Base-by-base conservation (phyloP, 2,329 filamentous ascomycete species). In the Alternaria angustiovoidea region DNA sequence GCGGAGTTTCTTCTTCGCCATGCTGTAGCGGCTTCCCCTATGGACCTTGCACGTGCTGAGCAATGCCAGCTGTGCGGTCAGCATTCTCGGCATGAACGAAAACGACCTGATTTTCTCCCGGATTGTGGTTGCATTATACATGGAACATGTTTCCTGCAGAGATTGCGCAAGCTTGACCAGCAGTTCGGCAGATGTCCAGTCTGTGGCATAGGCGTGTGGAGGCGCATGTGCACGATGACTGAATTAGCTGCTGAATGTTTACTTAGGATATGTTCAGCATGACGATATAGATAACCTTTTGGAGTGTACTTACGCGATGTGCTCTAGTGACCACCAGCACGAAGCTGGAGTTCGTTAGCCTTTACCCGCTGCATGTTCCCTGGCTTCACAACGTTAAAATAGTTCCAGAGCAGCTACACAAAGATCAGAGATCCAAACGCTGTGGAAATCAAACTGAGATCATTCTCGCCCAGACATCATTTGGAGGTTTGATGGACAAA, bases 121-220 rank as follows among this genome's bases (percentile, higher is more conserved):
- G 34, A 22, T 5, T 64, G 53, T 34, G 51, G 43, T 7, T 54
- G 59, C 20, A 43, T 28, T 2, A 5, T 64, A 4, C 62, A 61
- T 22, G 42, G 60, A 7, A 14, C 28, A 2, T 67, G 59, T 47
- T 55, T 67, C 4, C 7, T 64, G 11, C 16, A 24, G 0, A n/a
- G 39, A 2, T 53, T 61, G 12, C 55, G 57, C 2, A 8, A 28
- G 7, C 38, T n/a, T 11, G 56, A 65, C 28, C 38, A 54, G 18
- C 24, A 57, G 1, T 39, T 47, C 7, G 61, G 57, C 16, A 58
- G 24, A 5, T 69, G 59, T 16, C 61, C 59, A 16, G 8, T 60
- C 3, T 66, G 62, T 26, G 41, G 22, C 14, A 9, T 62, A 7
- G 51, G 20, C 0, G 7, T 62, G 2, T 67, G 63, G 24, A 22